Evolutionary conservation across 2,329 filamentous ascomycete genomes (phyloP), one percentile per base, ranked within the genome.

Genomic region (Trichoderma sp.): DNA sequence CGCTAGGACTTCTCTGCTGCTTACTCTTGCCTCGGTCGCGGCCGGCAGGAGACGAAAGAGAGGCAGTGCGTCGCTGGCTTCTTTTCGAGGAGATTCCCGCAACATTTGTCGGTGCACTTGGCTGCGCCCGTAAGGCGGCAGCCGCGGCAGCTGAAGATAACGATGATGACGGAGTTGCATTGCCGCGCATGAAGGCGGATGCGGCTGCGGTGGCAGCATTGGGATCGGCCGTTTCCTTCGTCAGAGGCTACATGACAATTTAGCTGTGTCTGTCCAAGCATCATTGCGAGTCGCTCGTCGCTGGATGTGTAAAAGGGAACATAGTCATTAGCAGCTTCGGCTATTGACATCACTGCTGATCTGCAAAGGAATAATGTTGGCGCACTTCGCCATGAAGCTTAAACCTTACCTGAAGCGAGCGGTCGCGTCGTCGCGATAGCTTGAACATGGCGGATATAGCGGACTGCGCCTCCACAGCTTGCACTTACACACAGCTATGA

Each of bases 71-170:
- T 73, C 92, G 88, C 69, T 88, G 78, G 76, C 91, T 94, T 75
- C 94, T 91, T 82, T 94, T 97, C 6, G 94, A 97, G 78, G 97
- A 91, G 53, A 96, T 88, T 75, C 93, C 88, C 77, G 88, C 90
- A 67, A 97, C 90, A 72, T 89, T 89, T 61, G 90, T 94, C 25
- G 93, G 93, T 2, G 91, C 89, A 61, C 89, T 89, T 10, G 92
- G 90, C 72, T 91, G 88, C 54, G 90, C 91, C 75, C 90, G 89
- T 68, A 98, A 85, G 56, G 94, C 94, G 32, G 93, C 89, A 17
- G 93, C 93, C 7, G 94, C 94, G 13, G 94, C 94, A 7, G 94
- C 92, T 39, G 91, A 90, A 48, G 94, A 96, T 52, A 97, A 19
- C 22, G 42, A 84, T 68, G 87, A 84, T 68, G 87, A 88, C 69